Percentiles rank a stretch among this genome's conserved stretches.
These are phyloP conservation scores for Amphirosellinia nigrospora DNA, from an alignment of 495 filamentous ascomycete genomes.

Conservation along the genomic window DNA sequence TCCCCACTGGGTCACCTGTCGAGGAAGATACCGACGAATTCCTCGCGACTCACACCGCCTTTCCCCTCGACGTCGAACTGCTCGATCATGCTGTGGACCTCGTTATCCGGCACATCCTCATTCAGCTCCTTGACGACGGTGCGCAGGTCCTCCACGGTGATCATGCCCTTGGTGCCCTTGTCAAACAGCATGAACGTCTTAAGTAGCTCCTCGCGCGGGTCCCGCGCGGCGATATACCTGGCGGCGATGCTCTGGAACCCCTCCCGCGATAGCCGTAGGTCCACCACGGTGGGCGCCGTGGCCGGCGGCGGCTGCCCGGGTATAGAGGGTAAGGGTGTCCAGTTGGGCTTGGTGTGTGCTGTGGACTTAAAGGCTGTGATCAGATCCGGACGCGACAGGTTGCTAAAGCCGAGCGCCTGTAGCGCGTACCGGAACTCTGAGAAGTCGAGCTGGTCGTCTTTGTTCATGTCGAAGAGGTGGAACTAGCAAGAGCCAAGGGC, in stretches of 20 bases:
- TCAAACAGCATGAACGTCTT: constrained; percentile 92
- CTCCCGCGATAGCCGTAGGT: constrained; percentile 72
- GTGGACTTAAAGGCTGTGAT: constrained; percentile 74
- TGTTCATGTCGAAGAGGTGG: constrained; percentile 95
- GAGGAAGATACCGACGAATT: constrained; percentile 69
- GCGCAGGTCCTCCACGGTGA: constrained; percentile 83
- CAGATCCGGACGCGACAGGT: constrained; percentile 77
- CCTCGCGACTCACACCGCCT: constrained; percentile 85
- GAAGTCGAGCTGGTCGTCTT: constrained; percentile 92
- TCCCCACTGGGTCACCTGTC: constrained; percentile 34
- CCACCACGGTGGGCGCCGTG: constrained; percentile 38
- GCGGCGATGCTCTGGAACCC: constrained; percentile 82
- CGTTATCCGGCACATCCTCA: constrained; percentile 89
- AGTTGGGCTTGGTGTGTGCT: constrained; percentile 60
- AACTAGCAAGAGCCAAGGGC: constrained; percentile 63
- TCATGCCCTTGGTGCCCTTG: constrained; percentile 74
- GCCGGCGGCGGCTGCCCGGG: constrained; percentile 44
- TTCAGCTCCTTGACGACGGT: constrained; percentile 89
- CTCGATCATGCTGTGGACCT: constrained; percentile 94
- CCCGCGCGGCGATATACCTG: constrained; percentile 75
- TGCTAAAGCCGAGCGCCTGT: constrained; percentile 93
- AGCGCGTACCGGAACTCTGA: constrained; percentile 98
- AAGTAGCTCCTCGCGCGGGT: constrained; percentile 90
- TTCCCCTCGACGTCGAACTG: constrained; percentile 97
- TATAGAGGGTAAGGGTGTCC: constrained; percentile 52